Percentiles rank a stretch among this genome's conserved stretches.
Evolutionary conservation across 345 rosid species (phyloP).

Genomic region (Dipteronia dyeriana): DNA sequence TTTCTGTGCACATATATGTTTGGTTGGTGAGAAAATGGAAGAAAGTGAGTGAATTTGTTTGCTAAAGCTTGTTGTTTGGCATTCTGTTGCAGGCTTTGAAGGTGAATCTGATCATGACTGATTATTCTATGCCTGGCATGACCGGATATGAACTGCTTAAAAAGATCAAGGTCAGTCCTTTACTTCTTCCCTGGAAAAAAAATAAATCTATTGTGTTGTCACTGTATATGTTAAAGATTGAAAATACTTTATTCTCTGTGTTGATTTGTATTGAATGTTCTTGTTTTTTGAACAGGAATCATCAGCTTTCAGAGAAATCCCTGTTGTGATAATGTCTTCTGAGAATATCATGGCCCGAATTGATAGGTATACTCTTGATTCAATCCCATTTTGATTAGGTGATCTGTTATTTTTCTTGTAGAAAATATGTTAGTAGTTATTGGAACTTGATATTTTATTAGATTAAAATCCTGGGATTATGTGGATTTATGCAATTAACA

Average conservation of each 20-base stretch:
- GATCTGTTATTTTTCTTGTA: too few relatives aligned
- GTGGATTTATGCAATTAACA: background rate
- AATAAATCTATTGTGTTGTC: too few relatives aligned
- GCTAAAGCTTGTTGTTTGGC: background rate
- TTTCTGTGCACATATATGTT: slow-evolving; percentile 1
- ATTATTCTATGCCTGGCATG: slow-evolving; percentile 90
- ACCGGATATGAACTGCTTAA: slow-evolving; percentile 80
- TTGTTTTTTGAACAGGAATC: slow-evolving; percentile 52
- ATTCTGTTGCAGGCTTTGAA: slow-evolving; percentile 54
- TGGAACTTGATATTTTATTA: too few relatives aligned
- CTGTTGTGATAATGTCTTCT: slow-evolving; percentile 88
- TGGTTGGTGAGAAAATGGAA: slow-evolving; percentile 25
- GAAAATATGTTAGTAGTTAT: too few relatives aligned
- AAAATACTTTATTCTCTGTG: background rate
- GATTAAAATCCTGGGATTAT: too few relatives aligned
- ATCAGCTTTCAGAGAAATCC: slow-evolving; percentile 69
- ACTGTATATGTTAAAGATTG: background rate
- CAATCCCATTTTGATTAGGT: background rate
- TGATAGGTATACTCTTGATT: slow-evolving; percentile 50
- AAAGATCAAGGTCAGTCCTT: slow-evolving; percentile 58
- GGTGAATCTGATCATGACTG: slow-evolving; percentile 77
- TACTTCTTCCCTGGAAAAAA: too few relatives aligned
- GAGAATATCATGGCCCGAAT: slow-evolving; percentile 73
- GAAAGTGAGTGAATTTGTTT: background rate
- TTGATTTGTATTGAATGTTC: slow-evolving; percentile 2